Conservation (phyloP, 495 filamentous ascomycete species). For the Penicillium robsamsonii region DNA sequence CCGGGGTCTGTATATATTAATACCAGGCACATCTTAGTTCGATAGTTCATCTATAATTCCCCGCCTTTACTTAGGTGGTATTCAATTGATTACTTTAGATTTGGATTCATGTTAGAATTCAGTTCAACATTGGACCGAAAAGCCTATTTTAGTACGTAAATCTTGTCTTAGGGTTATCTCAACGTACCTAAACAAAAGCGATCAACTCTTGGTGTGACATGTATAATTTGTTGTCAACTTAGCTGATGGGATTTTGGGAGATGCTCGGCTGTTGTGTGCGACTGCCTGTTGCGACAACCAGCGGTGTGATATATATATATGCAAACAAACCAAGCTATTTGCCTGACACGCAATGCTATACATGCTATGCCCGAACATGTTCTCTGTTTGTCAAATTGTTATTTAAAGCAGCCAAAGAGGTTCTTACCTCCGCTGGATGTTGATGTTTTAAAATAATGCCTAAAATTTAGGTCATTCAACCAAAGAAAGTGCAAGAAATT, state of each 20-base stretch:
- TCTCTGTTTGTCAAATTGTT: background rate
- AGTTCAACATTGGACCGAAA: no score
- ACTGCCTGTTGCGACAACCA: background rate
- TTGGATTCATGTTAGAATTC: no score
- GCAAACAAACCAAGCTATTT: background rate
- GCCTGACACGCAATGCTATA: background rate
- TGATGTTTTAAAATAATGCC: background rate
- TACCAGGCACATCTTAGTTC: background rate
- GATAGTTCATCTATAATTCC: background rate
- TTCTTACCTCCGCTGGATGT: background rate
- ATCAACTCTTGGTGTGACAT: no score
- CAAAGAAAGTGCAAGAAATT: background rate
- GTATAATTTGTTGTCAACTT: no score
- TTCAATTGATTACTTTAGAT: no score
- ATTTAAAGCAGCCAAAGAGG: background rate
- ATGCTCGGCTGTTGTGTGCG: no score
- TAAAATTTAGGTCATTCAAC: background rate
- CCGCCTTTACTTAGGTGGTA: no score
- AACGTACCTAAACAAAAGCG: no score
- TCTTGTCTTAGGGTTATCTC: no score
- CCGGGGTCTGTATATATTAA: background rate
- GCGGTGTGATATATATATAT: background rate
- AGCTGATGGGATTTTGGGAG: no score
- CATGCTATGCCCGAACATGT: background rate
- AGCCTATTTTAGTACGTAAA: no score